phyloP scores from a whole-genome alignment of 2,329 filamentous ascomycete genomes.

The Talaromyces sp. region DNA sequence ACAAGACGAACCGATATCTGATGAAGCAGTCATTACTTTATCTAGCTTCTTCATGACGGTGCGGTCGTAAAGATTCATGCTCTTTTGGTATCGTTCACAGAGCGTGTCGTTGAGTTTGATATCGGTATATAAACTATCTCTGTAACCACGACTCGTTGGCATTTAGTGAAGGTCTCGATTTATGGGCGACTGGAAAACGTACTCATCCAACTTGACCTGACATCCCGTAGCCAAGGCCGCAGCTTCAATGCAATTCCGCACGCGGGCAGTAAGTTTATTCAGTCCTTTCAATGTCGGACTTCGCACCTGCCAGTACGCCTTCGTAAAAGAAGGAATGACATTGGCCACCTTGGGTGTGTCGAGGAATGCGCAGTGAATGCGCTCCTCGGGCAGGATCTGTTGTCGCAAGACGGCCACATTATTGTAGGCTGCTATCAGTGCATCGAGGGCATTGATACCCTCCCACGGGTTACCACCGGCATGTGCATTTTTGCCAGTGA shows the following conservation, averaged over 20 bases:
- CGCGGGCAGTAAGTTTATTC: conserved; percentile 29
- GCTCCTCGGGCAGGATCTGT: conserved; percentile 54
- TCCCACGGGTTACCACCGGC: conserved; percentile 59
- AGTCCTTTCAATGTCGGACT: conserved; percentile 46
- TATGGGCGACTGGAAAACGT: neutral
- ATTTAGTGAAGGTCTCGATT: conserved; percentile 18
- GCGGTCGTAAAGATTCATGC: conserved; percentile 39
- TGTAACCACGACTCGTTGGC: neutral
- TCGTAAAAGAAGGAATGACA: conserved; percentile 55
- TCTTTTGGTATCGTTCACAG: conserved; percentile 45
- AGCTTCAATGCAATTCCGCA: conserved; percentile 38
- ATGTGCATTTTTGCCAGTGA: conserved; percentile 54
- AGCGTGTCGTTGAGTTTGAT: conserved; percentile 48
- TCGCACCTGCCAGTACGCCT: conserved; percentile 48
- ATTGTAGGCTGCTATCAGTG: conserved; percentile 49
- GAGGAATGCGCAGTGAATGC: conserved; percentile 56
- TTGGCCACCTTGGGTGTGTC: conserved; percentile 56
- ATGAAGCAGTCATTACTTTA: conserved; percentile 44
- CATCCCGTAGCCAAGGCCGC: conserved; percentile 39
- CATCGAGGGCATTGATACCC: conserved; percentile 61
- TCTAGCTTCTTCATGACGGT: conserved; percentile 38
- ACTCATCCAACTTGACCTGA: conserved; percentile 33
- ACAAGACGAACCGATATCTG: conserved; percentile 44
- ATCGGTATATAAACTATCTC: conserved; percentile 41
- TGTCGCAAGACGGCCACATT: conserved; percentile 55